phyloP scores from a whole-genome alignment of 441 rosid species.

The Omphalea diandra region DNA sequence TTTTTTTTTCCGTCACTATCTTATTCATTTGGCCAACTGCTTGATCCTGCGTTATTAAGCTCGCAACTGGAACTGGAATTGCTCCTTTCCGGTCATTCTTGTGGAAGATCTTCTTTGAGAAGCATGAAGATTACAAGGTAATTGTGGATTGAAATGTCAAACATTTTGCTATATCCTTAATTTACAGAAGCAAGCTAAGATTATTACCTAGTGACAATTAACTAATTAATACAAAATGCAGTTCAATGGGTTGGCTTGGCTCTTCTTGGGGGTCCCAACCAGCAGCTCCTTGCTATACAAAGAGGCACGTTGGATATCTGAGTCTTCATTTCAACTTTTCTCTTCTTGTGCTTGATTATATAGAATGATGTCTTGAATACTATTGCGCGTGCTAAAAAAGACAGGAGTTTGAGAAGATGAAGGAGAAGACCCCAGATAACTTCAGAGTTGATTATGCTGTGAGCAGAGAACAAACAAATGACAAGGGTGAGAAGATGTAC shows the following conservation, averaged over 20 bases:
- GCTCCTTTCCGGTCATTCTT: slow-evolving; percentile 91
- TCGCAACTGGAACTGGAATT: slow-evolving; percentile 90
- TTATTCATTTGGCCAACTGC: background rate
- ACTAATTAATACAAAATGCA: slow-evolving; percentile 12
- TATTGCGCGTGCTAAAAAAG: background rate
- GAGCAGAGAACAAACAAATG: slow-evolving; percentile 92
- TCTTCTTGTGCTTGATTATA: background rate
- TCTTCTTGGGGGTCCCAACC: too few species aligned
- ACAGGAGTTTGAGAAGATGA: slow-evolving; percentile 95
- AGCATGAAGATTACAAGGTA: too few species aligned
- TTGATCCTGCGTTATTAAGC: slow-evolving; percentile 51
- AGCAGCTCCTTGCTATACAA: slow-evolving; percentile 87
- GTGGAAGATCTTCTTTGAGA: slow-evolving; percentile 99
- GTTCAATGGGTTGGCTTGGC: slow-evolving; percentile 99
- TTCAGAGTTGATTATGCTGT: slow-evolving; percentile 91
- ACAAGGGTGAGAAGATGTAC: slow-evolving; percentile 94
- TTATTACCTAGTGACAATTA: background rate
- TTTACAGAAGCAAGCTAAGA: background rate
- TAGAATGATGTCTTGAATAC: background rate
- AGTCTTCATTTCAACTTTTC: background rate
- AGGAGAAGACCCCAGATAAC: slow-evolving; percentile 70
- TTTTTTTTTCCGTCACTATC: background rate
- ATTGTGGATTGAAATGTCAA: background rate
- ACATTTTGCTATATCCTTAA: background rate
- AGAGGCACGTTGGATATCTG: slow-evolving; percentile 50